phyloP scores from a whole-genome alignment of 2,329 filamentous ascomycete genomes.

The Epichloe aotearoae region DNA sequence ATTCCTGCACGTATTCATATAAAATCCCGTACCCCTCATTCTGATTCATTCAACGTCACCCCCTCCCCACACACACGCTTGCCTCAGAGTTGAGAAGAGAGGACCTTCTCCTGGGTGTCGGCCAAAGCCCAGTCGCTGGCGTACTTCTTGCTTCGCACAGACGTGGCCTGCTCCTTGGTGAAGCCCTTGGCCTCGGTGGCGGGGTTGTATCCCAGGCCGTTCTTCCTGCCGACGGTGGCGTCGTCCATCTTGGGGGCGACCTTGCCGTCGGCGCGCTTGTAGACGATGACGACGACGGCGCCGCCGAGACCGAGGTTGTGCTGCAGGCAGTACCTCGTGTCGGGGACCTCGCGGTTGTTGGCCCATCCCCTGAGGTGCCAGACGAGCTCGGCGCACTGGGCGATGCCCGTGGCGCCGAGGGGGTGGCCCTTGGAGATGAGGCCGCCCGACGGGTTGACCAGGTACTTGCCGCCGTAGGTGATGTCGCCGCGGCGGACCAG shows the following conservation, averaged over 20 bases:
- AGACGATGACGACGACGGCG: conserved; percentile 81
- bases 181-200: conserved; percentile 83
- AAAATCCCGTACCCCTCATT: no score
- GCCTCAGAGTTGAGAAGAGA: conserved; percentile 2
- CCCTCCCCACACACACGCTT: not conserved
- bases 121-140: conserved; percentile 63
- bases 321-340: conserved; percentile 65
- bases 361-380: conserved; percentile 96
- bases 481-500: conserved; percentile 79
- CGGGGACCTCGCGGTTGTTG: conserved; percentile 64
- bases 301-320: conserved; percentile 91
- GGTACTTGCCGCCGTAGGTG: conserved; percentile 71
- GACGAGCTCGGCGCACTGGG: conserved; percentile 86
- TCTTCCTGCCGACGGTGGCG: conserved; percentile 50
- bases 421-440: conserved; percentile 95
- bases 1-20: no score
- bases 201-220: conserved; percentile 76
- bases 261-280: conserved; percentile 68
- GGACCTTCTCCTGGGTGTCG: conserved; percentile 38
- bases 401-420: conserved; percentile 84
- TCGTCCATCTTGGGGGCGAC: conserved; percentile 46
- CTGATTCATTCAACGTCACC: no score
- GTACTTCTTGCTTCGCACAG: conserved; percentile 55
- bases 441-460: conserved; percentile 89
- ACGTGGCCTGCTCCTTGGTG: conserved; percentile 59